A percentile compares a stretch with the other conserved stretches of the same genome.
Conservation (phyloP, 2,329 filamentous ascomycete species). For the Davidsoniella neocaledoniae region DNA sequence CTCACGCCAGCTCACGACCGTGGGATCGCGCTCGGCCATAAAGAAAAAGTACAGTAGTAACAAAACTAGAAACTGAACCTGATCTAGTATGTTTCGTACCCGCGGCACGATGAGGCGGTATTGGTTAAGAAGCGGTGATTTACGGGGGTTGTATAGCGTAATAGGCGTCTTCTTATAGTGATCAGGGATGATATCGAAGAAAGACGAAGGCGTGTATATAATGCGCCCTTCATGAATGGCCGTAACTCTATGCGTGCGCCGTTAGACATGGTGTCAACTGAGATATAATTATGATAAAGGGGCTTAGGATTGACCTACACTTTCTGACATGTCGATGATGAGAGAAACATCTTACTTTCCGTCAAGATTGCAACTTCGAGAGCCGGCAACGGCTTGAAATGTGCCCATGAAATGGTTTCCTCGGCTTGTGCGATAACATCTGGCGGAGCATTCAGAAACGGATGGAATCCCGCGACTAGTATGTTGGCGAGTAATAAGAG, state of each 20-base stretch:
- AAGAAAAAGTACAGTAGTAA: conserved; percentile 52
- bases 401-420: conserved; percentile 29
- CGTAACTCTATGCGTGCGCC: conserved; percentile 32
- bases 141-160: conserved; percentile 60
- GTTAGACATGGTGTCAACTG: not conserved
- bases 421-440: conserved; percentile 41
- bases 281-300: not conserved
- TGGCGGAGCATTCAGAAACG: conserved; percentile 65
- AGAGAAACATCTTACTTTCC: conserved; percentile 63
- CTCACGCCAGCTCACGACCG: conserved; percentile 40
- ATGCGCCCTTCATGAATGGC: conserved; percentile 69
- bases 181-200: conserved; percentile 71
- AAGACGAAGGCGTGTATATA: conserved; percentile 66
- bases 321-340: conserved; percentile 62
- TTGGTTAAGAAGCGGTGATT: conserved; percentile 63
- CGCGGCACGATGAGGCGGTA: conserved; percentile 71
- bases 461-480: conserved; percentile 67
- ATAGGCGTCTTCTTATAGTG: conserved; percentile 75
- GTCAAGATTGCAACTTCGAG: conserved; percentile 72
- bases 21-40: conserved; percentile 52
- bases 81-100: conserved; percentile 59
- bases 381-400: conserved; percentile 50
- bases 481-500: conserved; percentile 62
- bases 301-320: conserved; percentile 28
- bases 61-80: conserved; percentile 54